Conservation (phyloP, 176 grass and related monocot species). For the sorghum (Sorghum bicolor) region DNA sequence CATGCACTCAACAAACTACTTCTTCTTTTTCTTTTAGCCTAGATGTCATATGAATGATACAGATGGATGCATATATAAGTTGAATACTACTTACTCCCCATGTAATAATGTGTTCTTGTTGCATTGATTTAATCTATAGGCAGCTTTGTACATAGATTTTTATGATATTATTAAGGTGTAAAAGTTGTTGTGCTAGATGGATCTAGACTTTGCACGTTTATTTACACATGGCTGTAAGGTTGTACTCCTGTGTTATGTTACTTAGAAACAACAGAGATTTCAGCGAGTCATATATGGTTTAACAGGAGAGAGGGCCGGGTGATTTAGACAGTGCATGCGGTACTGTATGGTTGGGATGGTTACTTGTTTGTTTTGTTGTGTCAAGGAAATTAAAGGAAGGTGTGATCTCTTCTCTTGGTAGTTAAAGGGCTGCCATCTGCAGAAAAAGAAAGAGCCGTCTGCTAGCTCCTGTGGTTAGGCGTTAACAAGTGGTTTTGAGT, state of each 20-base stretch:
- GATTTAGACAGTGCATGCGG: not conserved
- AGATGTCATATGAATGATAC: not conserved
- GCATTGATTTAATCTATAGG: not conserved
- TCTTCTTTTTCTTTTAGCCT: not conserved
- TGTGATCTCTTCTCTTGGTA: conserved; percentile 4
- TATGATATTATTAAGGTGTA: not conserved
- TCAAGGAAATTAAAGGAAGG: not conserved
- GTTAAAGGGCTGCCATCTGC: conserved; percentile 33
- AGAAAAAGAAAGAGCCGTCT: not conserved
- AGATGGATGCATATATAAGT: conserved; percentile 3
- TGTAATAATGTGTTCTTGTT: not conserved
- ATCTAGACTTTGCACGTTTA: not conserved
- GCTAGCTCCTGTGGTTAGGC: not conserved
- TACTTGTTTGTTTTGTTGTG: not conserved
- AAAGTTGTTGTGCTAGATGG: not conserved
- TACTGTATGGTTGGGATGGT: not conserved
- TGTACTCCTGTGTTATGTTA: not conserved
- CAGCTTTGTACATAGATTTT: not conserved
- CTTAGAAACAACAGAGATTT: not conserved
- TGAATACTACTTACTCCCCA: not conserved
- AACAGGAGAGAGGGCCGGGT: not conserved
- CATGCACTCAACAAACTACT: conserved; percentile 1
- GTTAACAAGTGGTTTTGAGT: not conserved
- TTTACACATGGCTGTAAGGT: not conserved
- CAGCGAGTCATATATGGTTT: not conserved